phyloP scores from a whole-genome alignment of 129 eudicot genomes.

The Flaveria robusta region DNA sequence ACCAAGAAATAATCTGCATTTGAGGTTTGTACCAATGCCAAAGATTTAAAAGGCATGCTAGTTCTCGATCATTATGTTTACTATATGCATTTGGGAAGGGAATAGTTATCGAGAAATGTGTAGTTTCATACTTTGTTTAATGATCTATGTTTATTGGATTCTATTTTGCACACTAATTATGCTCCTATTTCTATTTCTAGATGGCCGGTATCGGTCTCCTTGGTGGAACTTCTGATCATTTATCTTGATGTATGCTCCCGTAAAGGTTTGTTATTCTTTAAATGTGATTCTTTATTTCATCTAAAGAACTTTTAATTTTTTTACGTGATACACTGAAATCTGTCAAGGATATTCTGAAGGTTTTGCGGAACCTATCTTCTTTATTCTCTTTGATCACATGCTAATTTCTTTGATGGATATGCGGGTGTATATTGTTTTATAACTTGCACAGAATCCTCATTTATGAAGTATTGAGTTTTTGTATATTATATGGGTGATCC shows the following conservation, averaged over 20 bases:
- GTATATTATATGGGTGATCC: too few species aligned
- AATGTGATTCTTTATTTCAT: too few species aligned
- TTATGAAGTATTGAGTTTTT: too few species aligned
- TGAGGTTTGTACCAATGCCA: slow-evolving; percentile 11
- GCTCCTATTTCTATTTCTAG: slow-evolving; percentile 39
- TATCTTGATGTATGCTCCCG: slow-evolving; percentile 41
- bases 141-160: slow-evolving; percentile 6
- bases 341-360: too few species aligned
- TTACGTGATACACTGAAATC: too few species aligned
- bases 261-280: too few species aligned
- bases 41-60: slow-evolving; percentile 63
- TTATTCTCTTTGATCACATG: too few species aligned
- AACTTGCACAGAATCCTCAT: too few species aligned
- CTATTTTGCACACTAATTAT: slow-evolving; percentile 5
- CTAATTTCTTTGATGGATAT: too few species aligned
- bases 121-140: neutral
- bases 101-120: slow-evolving; percentile 33
- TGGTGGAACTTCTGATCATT: slow-evolving; percentile 84
- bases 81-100: slow-evolving; percentile 89
- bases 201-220: slow-evolving; percentile 98
- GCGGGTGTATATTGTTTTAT: too few species aligned
- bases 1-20: neutral
- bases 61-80: slow-evolving; percentile 68
- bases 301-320: too few species aligned
- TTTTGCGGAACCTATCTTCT: too few species aligned